These are phyloP conservation scores for Aspergillus ochraceoroseus DNA, from an alignment of 2,329 filamentous ascomycete species.

Conservation along the genomic window DNA sequence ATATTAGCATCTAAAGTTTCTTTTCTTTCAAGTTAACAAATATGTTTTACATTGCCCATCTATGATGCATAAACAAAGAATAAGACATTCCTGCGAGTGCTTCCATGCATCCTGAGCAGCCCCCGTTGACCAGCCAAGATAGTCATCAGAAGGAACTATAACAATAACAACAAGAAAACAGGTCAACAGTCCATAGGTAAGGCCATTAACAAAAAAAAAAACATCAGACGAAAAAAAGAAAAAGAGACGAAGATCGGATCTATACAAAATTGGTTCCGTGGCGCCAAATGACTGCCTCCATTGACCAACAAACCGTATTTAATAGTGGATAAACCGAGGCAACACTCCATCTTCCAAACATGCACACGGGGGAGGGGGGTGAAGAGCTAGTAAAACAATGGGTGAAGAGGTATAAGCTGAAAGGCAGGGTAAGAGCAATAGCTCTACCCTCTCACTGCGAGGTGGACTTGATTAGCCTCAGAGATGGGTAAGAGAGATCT, in stretches of 20 bases:
- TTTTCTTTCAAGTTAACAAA: conserved; percentile 10
- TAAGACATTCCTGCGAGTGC: conserved; percentile 27
- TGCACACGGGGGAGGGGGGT: conserved; percentile 33
- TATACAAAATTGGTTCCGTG: conserved; percentile 40
- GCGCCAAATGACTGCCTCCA: conserved; percentile 37
- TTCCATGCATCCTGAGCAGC: conserved; percentile 27
- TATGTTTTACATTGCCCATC: conserved; percentile 40
- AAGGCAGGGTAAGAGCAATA: conserved; percentile 14
- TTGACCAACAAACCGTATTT: conserved; percentile 34
- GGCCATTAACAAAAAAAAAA: conserved; percentile 23
- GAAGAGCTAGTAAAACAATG: conserved; percentile 46
- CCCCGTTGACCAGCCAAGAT: conserved; percentile 24
- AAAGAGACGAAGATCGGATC: conserved; percentile 31
- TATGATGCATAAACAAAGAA: conserved; percentile 36
- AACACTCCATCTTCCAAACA: conserved; percentile 34
- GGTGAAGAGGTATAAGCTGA: conserved; percentile 30
- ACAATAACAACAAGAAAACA: conserved; percentile 24
- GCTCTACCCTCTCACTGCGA: conserved; percentile 8
- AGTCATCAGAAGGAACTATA: conserved; percentile 25
- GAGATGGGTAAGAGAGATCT: conserved; percentile 10
- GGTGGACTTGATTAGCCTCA: conserved; percentile 17
- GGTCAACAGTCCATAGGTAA: conserved; percentile 27
- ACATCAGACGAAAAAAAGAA: conserved; percentile 16
- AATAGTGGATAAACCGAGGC: conserved; percentile 30
- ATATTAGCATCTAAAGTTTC: too few relatives aligned